Evolutionary conservation across 306 rosid species (phyloP), one percentile per base, ranked within the genome.

Genomic region (Acacia crassicarpa): DNA sequence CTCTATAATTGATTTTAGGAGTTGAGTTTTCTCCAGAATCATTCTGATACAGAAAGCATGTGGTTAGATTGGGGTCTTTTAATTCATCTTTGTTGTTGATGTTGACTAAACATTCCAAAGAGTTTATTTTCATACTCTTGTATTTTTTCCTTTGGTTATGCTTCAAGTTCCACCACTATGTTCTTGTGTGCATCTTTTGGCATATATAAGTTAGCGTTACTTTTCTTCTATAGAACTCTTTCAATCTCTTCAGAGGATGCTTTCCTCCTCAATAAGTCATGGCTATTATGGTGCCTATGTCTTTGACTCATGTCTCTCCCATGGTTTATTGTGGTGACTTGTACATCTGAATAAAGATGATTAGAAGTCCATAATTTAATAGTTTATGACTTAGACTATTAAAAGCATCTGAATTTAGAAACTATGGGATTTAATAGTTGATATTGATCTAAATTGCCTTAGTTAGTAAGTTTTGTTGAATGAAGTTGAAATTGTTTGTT

Each of bases 141-240:
- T 44, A 6, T 22, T 40, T 41, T 69, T 30, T 43, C 56, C 75
- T 70, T 11, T 70, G 32, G 54, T 44, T 43, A 20, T 43, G 54
- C 56, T 70, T 70, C 75, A 44, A 43, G 11, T 22, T 77, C 51
- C 19, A 33, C 63, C 56, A 59, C 74, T 44, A 25, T 83, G 19
- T 76, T 45, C 71, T 62, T 80, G 71, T 70, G 68, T 75, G 70
- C 75, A 80, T 72, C 69, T 61, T 1, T n/a, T 59, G 41, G 15
- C 41, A 14, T 75, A 22, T 13, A 12, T 45, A 7, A 51, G 41
- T 17, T 68, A 30, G 23, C 35, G n/a, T 65, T 59, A 22, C 48
- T 25, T 77, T 85, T 74, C 75, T 76, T 72, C 13, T 20, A 63
- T 80, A 25, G 27, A 40, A 40, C 38, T 51, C 82, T 30, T 59